phyloP scores from a whole-genome alignment of 495 filamentous ascomycete species.

The Penicillium dipodomyicola region DNA sequence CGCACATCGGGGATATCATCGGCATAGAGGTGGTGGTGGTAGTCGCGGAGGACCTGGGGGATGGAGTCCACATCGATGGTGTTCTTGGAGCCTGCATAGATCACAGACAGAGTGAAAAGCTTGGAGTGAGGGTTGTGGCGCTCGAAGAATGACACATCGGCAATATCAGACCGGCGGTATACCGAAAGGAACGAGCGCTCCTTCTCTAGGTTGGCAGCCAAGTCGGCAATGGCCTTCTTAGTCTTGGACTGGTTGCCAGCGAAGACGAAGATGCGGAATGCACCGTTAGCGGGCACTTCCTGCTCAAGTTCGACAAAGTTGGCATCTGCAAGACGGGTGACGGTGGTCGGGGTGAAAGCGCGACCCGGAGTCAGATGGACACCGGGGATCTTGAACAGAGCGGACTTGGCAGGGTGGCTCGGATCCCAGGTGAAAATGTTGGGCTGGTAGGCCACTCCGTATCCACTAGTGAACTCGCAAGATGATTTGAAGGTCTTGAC shows the following conservation, averaged over 20 bases:
- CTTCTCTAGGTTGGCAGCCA: slow-evolving; percentile 61
- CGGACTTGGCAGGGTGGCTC: slow-evolving; percentile 67
- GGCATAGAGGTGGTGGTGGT: slow-evolving; percentile 80
- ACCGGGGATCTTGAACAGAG: slow-evolving; percentile 60
- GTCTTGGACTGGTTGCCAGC: slow-evolving; percentile 64
- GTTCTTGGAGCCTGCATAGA: slow-evolving; percentile 64
- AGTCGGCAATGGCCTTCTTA: slow-evolving; percentile 61
- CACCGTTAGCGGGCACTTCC: slow-evolving; percentile 80
- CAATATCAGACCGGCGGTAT: slow-evolving; percentile 60
- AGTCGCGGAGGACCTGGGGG: slow-evolving; percentile 66
- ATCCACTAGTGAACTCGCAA: slow-evolving; percentile 65
- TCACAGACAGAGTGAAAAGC: slow-evolving; percentile 74
- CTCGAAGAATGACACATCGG: slow-evolving; percentile 72
- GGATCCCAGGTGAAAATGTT: slow-evolving; percentile 70
- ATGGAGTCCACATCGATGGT: slow-evolving; percentile 64
- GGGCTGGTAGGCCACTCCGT: slow-evolving; percentile 60
- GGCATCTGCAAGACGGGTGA: slow-evolving; percentile 79
- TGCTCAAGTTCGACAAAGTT: slow-evolving; percentile 87
- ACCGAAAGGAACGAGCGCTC: slow-evolving; percentile 66
- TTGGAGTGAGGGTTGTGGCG: slow-evolving; percentile 75
- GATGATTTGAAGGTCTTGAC: slow-evolving; percentile 63
- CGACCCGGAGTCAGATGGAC: slow-evolving; percentile 65
- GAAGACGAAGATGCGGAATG: slow-evolving; percentile 83
- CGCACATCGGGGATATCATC: slow-evolving; percentile 76
- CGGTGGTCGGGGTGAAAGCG: slow-evolving; percentile 69